Evolutionary conservation across 2,329 filamentous ascomycete species (phyloP), one percentile per base, ranked within the genome.

Genomic region (Leptographium flavum): DNA sequence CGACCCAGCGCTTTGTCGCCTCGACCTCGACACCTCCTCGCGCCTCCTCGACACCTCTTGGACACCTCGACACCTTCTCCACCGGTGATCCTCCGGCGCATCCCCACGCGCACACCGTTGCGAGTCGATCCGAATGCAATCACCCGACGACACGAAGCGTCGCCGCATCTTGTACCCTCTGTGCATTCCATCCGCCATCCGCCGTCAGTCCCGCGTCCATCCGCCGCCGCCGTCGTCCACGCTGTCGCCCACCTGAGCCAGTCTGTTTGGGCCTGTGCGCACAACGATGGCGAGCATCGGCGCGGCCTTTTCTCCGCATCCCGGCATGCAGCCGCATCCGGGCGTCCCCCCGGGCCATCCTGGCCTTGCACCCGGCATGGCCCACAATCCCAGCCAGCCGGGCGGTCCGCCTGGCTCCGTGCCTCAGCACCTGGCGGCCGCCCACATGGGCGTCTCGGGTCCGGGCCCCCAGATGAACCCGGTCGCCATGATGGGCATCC

Each of bases 401-500:
- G 81, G 82, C 61, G 71, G 69, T 44, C 80, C 81, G 52, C 76
- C 74, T 25, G 71, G 65, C 50, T 72, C 70, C 33, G 79, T 82
- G 60, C 74, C 74, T 53, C 82, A 83, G 60, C 81, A 84, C 61
- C 71, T 79, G 54, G 64, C 63, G 30, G 65, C 63, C 31, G 65
- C 63, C 19, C 81, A 83, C 54, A 83, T 84, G 66, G 79, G 74
- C 49, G 82, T 82, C 25, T 83, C 83, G 47, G 81, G 76, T 31
- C 81, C 83, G 19, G 79, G 77, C 53, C 76, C 74, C 49, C 81
- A 84, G 58, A 79, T 85, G 52, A 84, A 78, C 58, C 80, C 83
- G 55, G 75, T 74, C 25, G 73, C 78, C 46, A 75, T 87, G 71
- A 86, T 88, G 81, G 74, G 74, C 47, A 85, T 88, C 77, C 81